Percentiles rank a stretch among this genome's conserved stretches.
Conservation (phyloP, 2,329 filamentous ascomycete genomes). For the Fusarium musae region DNA sequence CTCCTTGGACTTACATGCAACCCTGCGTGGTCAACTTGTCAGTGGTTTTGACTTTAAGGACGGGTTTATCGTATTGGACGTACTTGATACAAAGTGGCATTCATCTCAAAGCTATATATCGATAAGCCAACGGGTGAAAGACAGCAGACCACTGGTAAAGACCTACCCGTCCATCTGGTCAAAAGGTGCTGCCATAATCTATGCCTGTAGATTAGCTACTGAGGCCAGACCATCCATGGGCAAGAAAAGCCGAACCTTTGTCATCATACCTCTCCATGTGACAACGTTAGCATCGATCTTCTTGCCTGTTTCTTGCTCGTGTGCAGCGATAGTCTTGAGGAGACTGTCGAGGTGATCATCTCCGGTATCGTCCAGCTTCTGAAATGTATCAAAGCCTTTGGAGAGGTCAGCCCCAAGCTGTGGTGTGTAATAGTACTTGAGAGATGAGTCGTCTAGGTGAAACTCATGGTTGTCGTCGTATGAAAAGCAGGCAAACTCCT, state of each 20-base stretch:
- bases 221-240: background rate
- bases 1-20: conserved; percentile 59
- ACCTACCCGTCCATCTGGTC: conserved; percentile 81
- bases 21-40: conserved; percentile 52
- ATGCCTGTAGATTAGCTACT: conserved; percentile 10
- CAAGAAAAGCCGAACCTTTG: conserved; percentile 71
- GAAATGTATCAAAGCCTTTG: conserved; percentile 82
- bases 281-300: conserved; percentile 82
- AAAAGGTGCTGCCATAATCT: conserved; percentile 89
- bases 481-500: conserved; percentile 95
- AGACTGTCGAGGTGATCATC: conserved; percentile 91
- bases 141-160: background rate
- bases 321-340: conserved; percentile 76
- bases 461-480: conserved; percentile 87
- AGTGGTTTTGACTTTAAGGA: background rate
- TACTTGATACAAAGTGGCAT: conserved; percentile 90
- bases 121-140: conserved; percentile 29
- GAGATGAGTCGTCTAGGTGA: conserved; percentile 78
- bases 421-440: conserved; percentile 90
- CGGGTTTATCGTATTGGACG: conserved; percentile 51
- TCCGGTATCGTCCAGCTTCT: conserved; percentile 81
- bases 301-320: conserved; percentile 75
- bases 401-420: conserved; percentile 78
- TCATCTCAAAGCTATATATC: conserved; percentile 84
- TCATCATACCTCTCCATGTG: conserved; percentile 99